Base-by-base conservation (phyloP, 176 grass and related monocot species). In the Aegilops sharonensis region DNA sequence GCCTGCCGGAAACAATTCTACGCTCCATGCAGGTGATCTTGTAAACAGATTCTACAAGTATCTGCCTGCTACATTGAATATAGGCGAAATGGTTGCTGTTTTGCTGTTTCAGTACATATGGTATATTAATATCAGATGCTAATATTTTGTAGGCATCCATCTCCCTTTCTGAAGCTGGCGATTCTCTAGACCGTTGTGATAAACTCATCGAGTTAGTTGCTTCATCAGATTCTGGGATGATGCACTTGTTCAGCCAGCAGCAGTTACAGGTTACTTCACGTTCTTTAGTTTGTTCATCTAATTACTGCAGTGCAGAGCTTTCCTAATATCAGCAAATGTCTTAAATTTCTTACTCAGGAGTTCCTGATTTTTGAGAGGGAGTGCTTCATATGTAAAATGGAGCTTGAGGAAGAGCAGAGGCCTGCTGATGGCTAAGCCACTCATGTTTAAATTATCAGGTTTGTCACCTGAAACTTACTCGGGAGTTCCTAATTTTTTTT, bases 221-320 rank as follows among this genome's bases (percentile, higher is more conserved):
- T 87, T 98, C 96, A 8, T 86, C 84, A 1, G 85, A 95, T 21
- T 84, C 76, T 56, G 87, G 94, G 88, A 98, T 98, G 50, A 88
- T 98, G 88, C 88, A 92, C 77, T 78, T 98, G 66, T 98, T 98
- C 88, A 98, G 96, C 83, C 93, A 94, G 85, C 96, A 90, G 69
- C 96, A 98, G 68, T 84, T 98, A 75, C 88, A 98, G 96, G 96
- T 98, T 64, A 43, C 9, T 78, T 42, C 52, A 45, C 45, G 27
- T 30, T 82, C 31, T 77, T 89, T 84, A 24, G 5, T 40, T 48
- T 69, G 23, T 78, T 48, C 31, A 47, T 79, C 54, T 40, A 62
- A 17, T 59, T 34, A 34, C 70, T 73, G 50, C 17, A 30, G 47
- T 57, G 37, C 15, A 39, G 70, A 47, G 47, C 9, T 36, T 80